These are phyloP conservation scores for Dryadomyces quercivorus DNA, from an alignment of 2,329 filamentous ascomycete genomes.

Conservation along the genomic window DNA sequence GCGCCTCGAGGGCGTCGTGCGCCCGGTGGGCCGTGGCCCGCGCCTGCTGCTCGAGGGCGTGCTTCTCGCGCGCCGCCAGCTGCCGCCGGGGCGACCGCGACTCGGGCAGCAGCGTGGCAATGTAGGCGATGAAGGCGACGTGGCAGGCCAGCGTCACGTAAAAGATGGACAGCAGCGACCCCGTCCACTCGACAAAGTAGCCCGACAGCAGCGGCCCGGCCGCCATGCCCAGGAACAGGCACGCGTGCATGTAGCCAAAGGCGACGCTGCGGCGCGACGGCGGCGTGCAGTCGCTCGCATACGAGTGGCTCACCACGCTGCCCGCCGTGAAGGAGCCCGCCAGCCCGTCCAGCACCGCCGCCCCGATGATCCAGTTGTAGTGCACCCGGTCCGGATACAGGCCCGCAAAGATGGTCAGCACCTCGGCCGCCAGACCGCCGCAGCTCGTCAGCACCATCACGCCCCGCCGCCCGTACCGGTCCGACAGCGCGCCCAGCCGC, in stretches of 20 bases:
- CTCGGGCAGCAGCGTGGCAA: constrained; percentile 66
- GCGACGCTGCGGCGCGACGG: constrained; percentile 68
- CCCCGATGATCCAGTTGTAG: constrained; percentile 69
- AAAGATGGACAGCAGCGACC: constrained; percentile 69
- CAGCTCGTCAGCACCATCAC: constrained; percentile 61
- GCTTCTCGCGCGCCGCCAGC: constrained; percentile 55
- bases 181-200: constrained; percentile 64
- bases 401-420: constrained; percentile 67
- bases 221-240: constrained; percentile 79
- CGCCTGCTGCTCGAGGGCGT: constrained; percentile 21
- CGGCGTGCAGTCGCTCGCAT: constrained; percentile 77
- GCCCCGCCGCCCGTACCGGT: constrained; percentile 68
- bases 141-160: constrained; percentile 69
- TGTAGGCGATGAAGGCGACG: constrained; percentile 57
- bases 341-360: constrained; percentile 67
- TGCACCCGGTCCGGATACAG: constrained; percentile 60
- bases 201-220: constrained; percentile 73
- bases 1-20: not conserved
- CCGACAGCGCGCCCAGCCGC: constrained; percentile 72
- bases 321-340: constrained; percentile 81
- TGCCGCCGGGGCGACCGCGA: constrained; percentile 68
- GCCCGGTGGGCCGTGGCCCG: not conserved
- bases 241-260: constrained; percentile 84
- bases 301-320: constrained; percentile 67
- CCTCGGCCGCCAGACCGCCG: constrained; percentile 63